Percentiles rank a stretch among this genome's conserved stretches.
These are phyloP conservation scores for Fusarium tanahbumbuense DNA, from an alignment of 2,329 filamentous ascomycete genomes.

Conservation along the genomic window DNA sequence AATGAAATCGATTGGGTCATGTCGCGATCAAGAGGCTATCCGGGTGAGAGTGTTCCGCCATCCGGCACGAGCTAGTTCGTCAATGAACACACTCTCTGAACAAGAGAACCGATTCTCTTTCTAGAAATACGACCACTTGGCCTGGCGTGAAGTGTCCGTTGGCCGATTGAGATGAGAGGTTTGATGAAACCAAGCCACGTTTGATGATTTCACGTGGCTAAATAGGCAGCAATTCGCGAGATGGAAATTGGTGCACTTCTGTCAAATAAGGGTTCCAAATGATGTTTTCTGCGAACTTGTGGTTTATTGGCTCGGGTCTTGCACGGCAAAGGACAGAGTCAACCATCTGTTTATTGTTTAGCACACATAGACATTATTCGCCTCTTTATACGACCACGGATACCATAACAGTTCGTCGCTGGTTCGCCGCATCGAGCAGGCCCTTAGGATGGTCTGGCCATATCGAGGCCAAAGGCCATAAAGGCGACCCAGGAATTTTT, in stretches of 20 bases:
- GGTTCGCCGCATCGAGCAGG: constrained; percentile 14
- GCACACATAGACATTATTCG: background rate
- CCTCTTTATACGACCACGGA: background rate
- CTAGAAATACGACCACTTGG: constrained; percentile 19
- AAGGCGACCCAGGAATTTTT: constrained; percentile 3
- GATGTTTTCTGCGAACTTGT: background rate
- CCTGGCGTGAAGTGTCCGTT: background rate
- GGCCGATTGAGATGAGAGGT: constrained; percentile 1
- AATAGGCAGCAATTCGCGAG: background rate
- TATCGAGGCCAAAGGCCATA: constrained; percentile 8
- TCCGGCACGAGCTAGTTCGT: constrained; percentile 24
- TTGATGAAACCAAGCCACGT: constrained; percentile 15
- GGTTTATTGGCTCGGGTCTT: background rate
- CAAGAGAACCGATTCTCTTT: constrained; percentile 14
- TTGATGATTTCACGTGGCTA: constrained; percentile 1
- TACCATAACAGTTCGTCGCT: background rate
- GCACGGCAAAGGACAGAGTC: background rate
- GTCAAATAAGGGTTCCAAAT: background rate
- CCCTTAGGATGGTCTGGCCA: constrained; percentile 16
- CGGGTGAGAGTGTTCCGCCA: constrained; percentile 19
- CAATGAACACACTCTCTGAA: background rate
- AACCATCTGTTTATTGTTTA: background rate
- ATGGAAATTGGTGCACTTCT: background rate
- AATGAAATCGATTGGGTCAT: constrained; percentile 26
- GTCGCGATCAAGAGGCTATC: constrained; percentile 22